Percentiles rank a stretch among this genome's conserved stretches.
phyloP scores from a whole-genome alignment of 2,329 filamentous ascomycete genomes.

The Lizonia empirigonia region DNA sequence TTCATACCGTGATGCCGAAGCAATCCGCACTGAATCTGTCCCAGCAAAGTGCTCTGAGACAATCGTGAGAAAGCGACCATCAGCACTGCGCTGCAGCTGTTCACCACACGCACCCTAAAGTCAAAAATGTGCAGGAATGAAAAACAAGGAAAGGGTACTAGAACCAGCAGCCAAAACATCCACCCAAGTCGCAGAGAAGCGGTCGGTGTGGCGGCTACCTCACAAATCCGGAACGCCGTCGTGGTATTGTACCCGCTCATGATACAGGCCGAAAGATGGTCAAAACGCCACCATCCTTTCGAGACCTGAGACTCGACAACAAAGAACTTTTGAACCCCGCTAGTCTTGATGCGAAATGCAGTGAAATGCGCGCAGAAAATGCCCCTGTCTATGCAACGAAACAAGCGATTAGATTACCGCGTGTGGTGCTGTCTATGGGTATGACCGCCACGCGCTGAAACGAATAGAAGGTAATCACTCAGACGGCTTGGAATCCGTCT shows the following conservation, averaged over 20 bases:
- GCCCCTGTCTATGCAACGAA: conserved; percentile 50
- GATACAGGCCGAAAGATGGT: conserved; percentile 23
- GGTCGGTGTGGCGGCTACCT: conserved; percentile 24
- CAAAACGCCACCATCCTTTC: conserved; percentile 23
- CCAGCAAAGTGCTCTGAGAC: conserved; percentile 4
- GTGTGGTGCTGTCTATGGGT: conserved; percentile 45
- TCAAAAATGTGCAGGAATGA: conserved; percentile 22
- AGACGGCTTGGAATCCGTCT: conserved; percentile 42
- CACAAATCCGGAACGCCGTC: conserved; percentile 37
- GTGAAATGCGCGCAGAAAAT: conserved; percentile 47
- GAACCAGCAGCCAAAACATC: conserved; percentile 21
- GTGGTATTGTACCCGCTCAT: conserved; percentile 26
- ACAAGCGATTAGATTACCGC: conserved; percentile 49
- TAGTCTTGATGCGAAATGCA: conserved; percentile 43
- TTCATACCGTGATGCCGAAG: conserved; percentile 36
- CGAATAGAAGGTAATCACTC: conserved; percentile 46
- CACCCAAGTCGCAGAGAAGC: conserved; percentile 30
- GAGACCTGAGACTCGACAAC: conserved; percentile 27
- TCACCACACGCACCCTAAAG: conserved; percentile 15
- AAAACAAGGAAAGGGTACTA: conserved; percentile 15
- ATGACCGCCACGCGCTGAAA: conserved; percentile 44
- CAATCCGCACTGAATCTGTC: conserved; percentile 21
- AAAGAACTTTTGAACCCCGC: conserved; percentile 34
- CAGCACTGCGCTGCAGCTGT: conserved; percentile 7
- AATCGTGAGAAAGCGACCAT: conserved; percentile 15